These are phyloP conservation scores for Euphrasia arctica DNA, from an alignment of 305 asterid genomes.

Conservation along the genomic window DNA sequence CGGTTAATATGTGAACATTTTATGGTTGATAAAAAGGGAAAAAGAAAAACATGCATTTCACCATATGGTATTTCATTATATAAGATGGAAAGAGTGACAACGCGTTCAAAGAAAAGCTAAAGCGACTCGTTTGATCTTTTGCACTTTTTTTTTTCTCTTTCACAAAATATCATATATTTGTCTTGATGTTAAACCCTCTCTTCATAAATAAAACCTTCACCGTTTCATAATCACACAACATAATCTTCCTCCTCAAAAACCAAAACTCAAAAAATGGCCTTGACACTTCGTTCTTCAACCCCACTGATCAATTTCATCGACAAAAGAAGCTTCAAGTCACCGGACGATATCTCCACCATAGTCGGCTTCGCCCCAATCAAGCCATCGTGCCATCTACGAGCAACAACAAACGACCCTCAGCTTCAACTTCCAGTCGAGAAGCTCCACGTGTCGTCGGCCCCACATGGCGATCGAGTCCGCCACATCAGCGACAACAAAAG, in stretches of 20 bases:
- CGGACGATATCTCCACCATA: constrained; percentile 47
- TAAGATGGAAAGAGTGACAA: constrained; percentile 26
- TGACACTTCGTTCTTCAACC: constrained; percentile 68
- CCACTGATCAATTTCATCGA: constrained; percentile 59
- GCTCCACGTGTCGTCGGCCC: constrained; percentile 45
- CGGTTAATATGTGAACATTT: background rate
- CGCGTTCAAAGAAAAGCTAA: constrained; percentile 26
- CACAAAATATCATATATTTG: constrained; percentile 39
- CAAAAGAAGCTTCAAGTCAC: constrained; percentile 41
- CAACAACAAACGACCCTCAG: constrained; percentile 41
- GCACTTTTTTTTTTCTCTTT: constrained; percentile 49
- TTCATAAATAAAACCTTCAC: constrained; percentile 52
- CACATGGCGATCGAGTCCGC: constrained; percentile 27
- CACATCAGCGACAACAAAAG: constrained; percentile 21
- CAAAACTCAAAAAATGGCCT: constrained; percentile 41
- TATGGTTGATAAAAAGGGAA: background rate
- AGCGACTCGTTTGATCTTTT: constrained; percentile 37
- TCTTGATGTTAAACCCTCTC: constrained; percentile 31
- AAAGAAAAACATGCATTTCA: no score
- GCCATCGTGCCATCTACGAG: constrained; percentile 42
- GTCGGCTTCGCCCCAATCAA: constrained; percentile 49
- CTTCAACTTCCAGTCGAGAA: constrained; percentile 33
- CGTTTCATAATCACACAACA: constrained; percentile 27
- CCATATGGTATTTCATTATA: no score
- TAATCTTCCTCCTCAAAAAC: constrained; percentile 15